Conservation (phyloP, 768 basidiomycete genomes). For the Mycena olivaceomarginata region DNA sequence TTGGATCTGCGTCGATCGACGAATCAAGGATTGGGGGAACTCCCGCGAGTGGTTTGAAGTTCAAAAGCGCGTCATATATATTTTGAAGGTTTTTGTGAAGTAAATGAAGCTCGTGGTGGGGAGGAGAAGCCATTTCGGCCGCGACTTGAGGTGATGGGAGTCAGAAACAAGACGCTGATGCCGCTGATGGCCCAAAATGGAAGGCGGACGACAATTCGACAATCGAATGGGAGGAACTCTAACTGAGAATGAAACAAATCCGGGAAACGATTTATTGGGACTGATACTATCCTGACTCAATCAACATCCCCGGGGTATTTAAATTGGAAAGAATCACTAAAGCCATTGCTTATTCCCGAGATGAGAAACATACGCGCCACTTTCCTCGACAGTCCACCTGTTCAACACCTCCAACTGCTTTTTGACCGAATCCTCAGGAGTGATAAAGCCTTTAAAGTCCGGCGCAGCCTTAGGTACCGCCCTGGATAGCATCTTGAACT, state of each 20-base stretch:
- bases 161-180: background rate
- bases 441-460: slow-evolving; percentile 28
- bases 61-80: slow-evolving; percentile 61
- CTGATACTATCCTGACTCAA: no score
- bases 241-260: no score
- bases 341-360: slow-evolving; percentile 36
- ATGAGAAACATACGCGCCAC: slow-evolving; percentile 40
- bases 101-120: slow-evolving; percentile 38
- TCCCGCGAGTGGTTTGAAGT: slow-evolving; percentile 59
- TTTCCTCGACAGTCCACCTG: slow-evolving; percentile 24
- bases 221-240: no score
- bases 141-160: background rate
- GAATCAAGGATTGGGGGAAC: slow-evolving; percentile 69
- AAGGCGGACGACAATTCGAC: background rate
- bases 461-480: background rate
- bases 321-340: background rate
- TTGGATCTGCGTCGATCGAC: slow-evolving; percentile 54
- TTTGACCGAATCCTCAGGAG: slow-evolving; percentile 25
- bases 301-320: background rate
- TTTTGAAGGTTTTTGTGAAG: slow-evolving; percentile 31
- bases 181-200: background rate
- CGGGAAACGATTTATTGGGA: no score
- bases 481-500: background rate
- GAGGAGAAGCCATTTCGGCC: slow-evolving; percentile 12
- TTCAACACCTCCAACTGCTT: slow-evolving; percentile 28